These are phyloP conservation scores for Microcyclosporella mali DNA, from an alignment of 2,329 filamentous ascomycete genomes.

Conservation along the genomic window DNA sequence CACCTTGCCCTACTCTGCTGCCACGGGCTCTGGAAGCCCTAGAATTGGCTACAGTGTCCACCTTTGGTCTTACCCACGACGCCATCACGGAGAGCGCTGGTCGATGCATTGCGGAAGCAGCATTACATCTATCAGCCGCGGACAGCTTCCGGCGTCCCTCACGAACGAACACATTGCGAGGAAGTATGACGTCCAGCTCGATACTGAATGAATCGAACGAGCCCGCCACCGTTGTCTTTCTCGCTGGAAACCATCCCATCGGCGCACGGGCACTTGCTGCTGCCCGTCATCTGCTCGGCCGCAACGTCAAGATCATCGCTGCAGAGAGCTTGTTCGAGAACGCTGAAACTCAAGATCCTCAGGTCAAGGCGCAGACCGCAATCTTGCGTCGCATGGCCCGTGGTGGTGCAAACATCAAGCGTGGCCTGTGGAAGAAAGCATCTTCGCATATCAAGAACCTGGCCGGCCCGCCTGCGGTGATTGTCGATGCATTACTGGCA, in stretches of 20 bases:
- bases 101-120: constrained; percentile 78
- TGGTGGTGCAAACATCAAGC: constrained; percentile 55
- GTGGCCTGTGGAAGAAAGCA: constrained; percentile 51
- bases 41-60: constrained; percentile 82
- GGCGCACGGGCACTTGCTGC: constrained; percentile 80
- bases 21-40: constrained; percentile 85
- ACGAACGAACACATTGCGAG: constrained; percentile 48
- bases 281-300: constrained; percentile 78
- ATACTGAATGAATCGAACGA: constrained; percentile 42
- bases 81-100: constrained; percentile 90
- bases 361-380: constrained; percentile 72
- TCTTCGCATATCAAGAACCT: constrained; percentile 48
- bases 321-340: constrained; percentile 81
- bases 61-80: constrained; percentile 79
- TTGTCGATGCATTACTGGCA: constrained; percentile 83
- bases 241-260: constrained; percentile 94
- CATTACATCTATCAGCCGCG: constrained; percentile 43
- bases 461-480: constrained; percentile 65
- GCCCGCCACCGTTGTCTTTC: constrained; percentile 58
- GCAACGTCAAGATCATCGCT: constrained; percentile 71
- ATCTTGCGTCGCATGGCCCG: constrained; percentile 70
- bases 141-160: constrained; percentile 23
- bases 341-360: constrained; percentile 72
- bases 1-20: constrained; percentile 52
- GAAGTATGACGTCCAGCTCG: constrained; percentile 51